These are phyloP conservation scores for Trichocladium uniseriatum DNA, from an alignment of 495 filamentous ascomycete species.

Conservation along the genomic window DNA sequence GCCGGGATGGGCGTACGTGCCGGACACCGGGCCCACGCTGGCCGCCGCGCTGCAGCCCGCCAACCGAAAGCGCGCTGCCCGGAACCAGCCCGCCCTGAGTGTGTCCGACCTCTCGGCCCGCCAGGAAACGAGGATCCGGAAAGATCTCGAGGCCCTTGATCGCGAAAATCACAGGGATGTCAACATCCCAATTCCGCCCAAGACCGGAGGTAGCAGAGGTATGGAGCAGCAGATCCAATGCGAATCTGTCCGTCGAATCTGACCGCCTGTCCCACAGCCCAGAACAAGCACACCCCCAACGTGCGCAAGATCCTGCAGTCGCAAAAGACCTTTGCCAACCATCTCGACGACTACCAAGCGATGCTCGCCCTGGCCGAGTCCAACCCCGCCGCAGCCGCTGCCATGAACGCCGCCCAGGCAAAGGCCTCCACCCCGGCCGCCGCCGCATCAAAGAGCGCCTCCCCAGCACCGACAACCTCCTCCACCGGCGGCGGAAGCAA, in stretches of 20 bases:
- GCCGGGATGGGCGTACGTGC: slow-evolving; percentile 83
- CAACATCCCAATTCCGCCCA: slow-evolving; percentile 52
- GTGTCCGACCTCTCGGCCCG: slow-evolving; percentile 56
- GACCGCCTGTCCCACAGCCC: slow-evolving; percentile 9
- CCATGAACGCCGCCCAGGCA: slow-evolving; percentile 9
- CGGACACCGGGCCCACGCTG: slow-evolving; percentile 57
- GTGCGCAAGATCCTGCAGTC: slow-evolving; percentile 86
- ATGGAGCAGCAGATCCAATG: not conserved
- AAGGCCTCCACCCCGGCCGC: slow-evolving; percentile 16
- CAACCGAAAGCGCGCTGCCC: slow-evolving; percentile 55
- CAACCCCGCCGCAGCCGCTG: slow-evolving; percentile 22
- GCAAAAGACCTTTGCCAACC: slow-evolving; percentile 86
- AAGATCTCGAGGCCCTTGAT: slow-evolving; percentile 72
- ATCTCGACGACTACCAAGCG: slow-evolving; percentile 83
- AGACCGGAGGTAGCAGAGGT: slow-evolving; percentile 21
- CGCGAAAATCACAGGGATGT: slow-evolving; percentile 67
- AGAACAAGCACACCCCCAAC: slow-evolving; percentile 59
- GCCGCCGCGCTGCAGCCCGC: slow-evolving; percentile 38
- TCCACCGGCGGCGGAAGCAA: slow-evolving; percentile 9
- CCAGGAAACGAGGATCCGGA: slow-evolving; percentile 65
- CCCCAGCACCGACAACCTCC: slow-evolving; percentile 12
- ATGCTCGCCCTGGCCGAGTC: slow-evolving; percentile 43
- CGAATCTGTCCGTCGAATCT: not conserved
- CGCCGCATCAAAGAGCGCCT: slow-evolving; percentile 15
- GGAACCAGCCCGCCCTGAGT: slow-evolving; percentile 44